These are phyloP conservation scores for Strigomonas culicis DNA, from an alignment of 208 protist species.

Conservation along the genomic window DNA sequence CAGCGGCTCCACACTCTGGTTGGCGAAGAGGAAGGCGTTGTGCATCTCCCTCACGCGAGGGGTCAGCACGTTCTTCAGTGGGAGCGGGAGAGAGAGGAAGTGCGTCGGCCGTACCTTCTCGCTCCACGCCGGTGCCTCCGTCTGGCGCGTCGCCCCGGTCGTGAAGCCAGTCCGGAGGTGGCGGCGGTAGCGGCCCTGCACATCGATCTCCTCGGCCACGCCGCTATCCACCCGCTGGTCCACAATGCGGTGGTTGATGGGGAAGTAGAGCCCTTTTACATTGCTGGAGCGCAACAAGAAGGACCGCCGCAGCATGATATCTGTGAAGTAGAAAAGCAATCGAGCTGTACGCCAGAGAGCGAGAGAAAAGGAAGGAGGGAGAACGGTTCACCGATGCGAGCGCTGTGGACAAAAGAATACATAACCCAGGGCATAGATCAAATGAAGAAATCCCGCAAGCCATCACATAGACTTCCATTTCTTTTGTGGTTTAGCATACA, in stretches of 20 bases:
- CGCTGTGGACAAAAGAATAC: no score
- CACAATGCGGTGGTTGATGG: conserved; percentile 84
- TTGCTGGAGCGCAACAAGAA: neutral
- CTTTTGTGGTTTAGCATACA: no score
- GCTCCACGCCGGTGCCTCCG: conserved; percentile 59
- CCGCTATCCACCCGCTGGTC: conserved; percentile 54
- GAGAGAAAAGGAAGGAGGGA: no score
- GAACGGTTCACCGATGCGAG: no score
- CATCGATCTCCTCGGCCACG: conserved; percentile 49
- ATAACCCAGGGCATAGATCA: no score
- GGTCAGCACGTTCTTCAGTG: conserved; percentile 42
- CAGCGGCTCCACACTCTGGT: conserved; percentile 45
- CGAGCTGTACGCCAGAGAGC: neutral
- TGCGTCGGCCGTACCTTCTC: conserved; percentile 57
- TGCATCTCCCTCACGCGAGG: conserved; percentile 71
- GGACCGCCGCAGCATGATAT: neutral
- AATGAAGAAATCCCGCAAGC: no score
- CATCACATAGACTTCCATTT: no score
- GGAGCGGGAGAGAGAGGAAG: conserved; percentile 79
- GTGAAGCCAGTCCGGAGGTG: conserved; percentile 73
- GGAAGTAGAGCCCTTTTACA: conserved; percentile 83
- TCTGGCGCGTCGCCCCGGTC: conserved; percentile 78
- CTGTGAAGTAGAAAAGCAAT: neutral
- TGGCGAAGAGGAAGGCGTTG: conserved; percentile 61
- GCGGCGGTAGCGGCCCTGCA: conserved; percentile 76